phyloP scores from a whole-genome alignment of 2,329 filamentous ascomycete species.

The Onygenales sp. region DNA sequence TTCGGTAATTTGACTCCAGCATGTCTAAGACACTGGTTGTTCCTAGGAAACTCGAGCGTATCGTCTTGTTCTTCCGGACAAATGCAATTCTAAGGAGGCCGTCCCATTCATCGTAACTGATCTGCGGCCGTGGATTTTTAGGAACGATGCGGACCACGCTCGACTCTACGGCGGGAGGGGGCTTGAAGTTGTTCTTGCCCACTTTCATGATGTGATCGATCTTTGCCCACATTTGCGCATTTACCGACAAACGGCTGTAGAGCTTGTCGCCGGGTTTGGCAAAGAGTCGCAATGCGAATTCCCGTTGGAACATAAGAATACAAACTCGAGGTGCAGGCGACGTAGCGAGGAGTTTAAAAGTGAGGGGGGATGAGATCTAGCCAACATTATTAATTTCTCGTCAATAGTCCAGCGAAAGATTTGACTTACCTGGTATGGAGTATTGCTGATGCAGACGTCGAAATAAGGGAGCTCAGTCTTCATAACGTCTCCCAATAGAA shows the following conservation, averaged over 20 bases:
- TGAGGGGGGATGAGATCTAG: constrained; percentile 79
- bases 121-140: constrained; percentile 74
- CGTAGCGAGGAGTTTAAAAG: constrained; percentile 79
- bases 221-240: constrained; percentile 84
- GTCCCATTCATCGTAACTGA: constrained; percentile 93
- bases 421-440: constrained; percentile 51
- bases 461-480: constrained; percentile 74
- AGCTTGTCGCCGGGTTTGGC: constrained; percentile 80
- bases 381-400: neutral
- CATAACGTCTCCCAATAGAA: constrained; percentile 86
- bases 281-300: constrained; percentile 84
- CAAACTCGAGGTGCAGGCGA: constrained; percentile 72
- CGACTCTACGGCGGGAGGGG: constrained; percentile 84
- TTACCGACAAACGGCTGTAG: constrained; percentile 84
- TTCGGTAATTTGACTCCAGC: constrained; percentile 79
- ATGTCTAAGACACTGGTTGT: constrained; percentile 72
- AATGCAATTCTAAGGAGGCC: constrained; percentile 76
- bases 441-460: constrained; percentile 76
- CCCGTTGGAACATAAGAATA: constrained; percentile 93
- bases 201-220: constrained; percentile 76
- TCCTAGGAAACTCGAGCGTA: constrained; percentile 71
- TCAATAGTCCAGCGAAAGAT: neutral
- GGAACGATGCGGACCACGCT: constrained; percentile 85
- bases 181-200: constrained; percentile 91
- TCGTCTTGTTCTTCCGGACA: constrained; percentile 80